Evolutionary conservation across 306 rosid genomes (phyloP).

Genomic region (Vachellia pachyceras): DNA sequence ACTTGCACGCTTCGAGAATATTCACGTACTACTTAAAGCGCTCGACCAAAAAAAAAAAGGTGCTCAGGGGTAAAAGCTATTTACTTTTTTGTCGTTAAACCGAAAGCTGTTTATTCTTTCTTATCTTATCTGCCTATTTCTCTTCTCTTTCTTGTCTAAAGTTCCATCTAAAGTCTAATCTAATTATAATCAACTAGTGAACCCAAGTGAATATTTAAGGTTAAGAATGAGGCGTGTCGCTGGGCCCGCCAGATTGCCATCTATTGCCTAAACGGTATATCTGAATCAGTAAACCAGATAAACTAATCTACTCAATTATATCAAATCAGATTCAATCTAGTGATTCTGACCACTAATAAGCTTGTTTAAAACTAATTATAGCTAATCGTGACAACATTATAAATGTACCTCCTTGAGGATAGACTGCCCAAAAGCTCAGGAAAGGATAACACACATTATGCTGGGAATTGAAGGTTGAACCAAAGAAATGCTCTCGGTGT

Average conservation of each 20-base stretch:
- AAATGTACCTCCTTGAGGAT: conserved; percentile 80
- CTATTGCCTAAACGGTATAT: conserved; percentile 37
- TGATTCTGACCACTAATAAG: conserved; percentile 5
- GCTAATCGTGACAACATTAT: background rate
- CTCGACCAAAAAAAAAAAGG: background rate
- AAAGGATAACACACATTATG: conserved; percentile 8
- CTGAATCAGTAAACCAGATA: conserved; percentile 44
- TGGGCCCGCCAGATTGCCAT: background rate
- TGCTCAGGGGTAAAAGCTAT: background rate
- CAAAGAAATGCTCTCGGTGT: background rate
- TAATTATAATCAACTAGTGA: background rate
- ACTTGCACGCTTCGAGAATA: background rate
- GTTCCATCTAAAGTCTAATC: background rate
- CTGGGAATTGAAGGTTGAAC: conserved; percentile 20
- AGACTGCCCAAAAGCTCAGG: conserved; percentile 95
- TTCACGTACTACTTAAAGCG: conserved; percentile 1
- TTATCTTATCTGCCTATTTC: background rate
- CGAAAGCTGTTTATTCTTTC: background rate
- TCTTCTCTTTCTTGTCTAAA: background rate
- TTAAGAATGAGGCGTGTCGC: background rate
- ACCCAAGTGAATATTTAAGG: background rate
- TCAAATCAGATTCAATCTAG: conserved; percentile 1
- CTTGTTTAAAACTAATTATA: conserved; percentile 28
- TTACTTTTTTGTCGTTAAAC: background rate
- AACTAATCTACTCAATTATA: background rate